These are phyloP conservation scores for Fomitopsis palustris DNA, from an alignment of 1,284 basidiomycete genomes.

Conservation along the genomic window DNA sequence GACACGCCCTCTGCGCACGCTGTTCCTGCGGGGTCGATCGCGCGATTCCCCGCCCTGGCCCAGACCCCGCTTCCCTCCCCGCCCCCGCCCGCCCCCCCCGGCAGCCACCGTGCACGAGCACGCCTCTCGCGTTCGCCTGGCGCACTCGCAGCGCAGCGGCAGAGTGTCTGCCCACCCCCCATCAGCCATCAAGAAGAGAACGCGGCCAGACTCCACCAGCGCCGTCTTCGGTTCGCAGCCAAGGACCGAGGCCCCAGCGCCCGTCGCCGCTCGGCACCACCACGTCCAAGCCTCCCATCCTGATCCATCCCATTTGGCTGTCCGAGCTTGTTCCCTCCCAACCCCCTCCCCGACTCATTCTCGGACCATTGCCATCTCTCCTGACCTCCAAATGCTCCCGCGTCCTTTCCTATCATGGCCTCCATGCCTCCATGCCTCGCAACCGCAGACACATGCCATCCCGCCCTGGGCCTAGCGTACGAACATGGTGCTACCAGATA, in stretches of 20 bases:
- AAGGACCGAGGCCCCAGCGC: neutral
- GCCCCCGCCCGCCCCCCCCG: neutral
- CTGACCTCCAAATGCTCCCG: neutral
- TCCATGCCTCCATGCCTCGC: neutral
- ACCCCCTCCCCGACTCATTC: neutral
- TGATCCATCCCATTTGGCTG: neutral
- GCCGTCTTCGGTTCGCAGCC: neutral
- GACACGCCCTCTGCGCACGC: neutral
- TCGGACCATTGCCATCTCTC: neutral
- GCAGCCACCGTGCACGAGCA: neutral
- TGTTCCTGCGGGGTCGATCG: neutral
- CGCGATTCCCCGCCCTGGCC: neutral
- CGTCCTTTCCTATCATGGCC: neutral
- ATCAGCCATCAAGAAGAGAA: neutral
- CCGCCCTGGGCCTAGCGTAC: neutral
- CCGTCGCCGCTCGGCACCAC: neutral
- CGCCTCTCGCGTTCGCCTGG: neutral
- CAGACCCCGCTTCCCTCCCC: neutral
- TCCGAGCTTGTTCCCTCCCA: neutral
- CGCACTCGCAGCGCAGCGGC: neutral
- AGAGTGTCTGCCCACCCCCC: too few species aligned
- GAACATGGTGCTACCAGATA: neutral
- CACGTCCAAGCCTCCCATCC: neutral
- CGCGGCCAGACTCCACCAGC: neutral
- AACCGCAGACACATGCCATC: neutral